Base-by-base conservation (phyloP, 768 basidiomycete species). In the Pulveroboletus sp. region DNA sequence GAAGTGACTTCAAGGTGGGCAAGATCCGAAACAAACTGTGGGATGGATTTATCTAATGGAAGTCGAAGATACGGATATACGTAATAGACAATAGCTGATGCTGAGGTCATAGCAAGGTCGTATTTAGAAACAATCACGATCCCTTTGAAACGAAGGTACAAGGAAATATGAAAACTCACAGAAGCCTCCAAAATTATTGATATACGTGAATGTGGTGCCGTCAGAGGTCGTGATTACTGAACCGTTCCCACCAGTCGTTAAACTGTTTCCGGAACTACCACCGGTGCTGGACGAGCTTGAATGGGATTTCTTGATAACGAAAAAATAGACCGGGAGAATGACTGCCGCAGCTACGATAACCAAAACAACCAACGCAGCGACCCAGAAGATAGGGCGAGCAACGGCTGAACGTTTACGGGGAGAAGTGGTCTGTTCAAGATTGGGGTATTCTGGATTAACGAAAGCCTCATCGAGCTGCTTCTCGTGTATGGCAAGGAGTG, bases 131-230 rank as follows among this genome's bases (percentile, higher is more conserved):
- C 13, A 12, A n/a, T 16, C 11, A 9, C 25, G 5, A n/a, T 6
- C 25, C 27, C 7, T 11, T 31, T 16, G 27, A 27, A 40, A 38
- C 14, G 38, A 9, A 36, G 29, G 31, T 29, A 37, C 24, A 24
- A 46, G 33, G n/a, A 17, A 34, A 41, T 38, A 43, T 24, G 46
- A 40, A 51, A 21, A 47, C 82, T 77, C 63, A 84, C 85, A 87
- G 59, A 76, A 80, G 34, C 87, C 87, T 29, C 82, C 90, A 62
- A 90, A 87, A 17, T 76, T 69, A 66, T 94, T 94, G 50, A 72
- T 73, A 65, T 95, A 94, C 3, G 75, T 80, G 67, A 93, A 87
- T 2, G 76, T 82, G 1, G 79, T 69, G 1, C 92, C 93, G 61
- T 91, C 78, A 3, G 76, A 80, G 17, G 74, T 71, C 8, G 75